Percentiles rank a stretch among this genome's conserved stretches.
Conservation (phyloP, 1,284 basidiomycete genomes). For the Limonomyces culmigenus region DNA sequence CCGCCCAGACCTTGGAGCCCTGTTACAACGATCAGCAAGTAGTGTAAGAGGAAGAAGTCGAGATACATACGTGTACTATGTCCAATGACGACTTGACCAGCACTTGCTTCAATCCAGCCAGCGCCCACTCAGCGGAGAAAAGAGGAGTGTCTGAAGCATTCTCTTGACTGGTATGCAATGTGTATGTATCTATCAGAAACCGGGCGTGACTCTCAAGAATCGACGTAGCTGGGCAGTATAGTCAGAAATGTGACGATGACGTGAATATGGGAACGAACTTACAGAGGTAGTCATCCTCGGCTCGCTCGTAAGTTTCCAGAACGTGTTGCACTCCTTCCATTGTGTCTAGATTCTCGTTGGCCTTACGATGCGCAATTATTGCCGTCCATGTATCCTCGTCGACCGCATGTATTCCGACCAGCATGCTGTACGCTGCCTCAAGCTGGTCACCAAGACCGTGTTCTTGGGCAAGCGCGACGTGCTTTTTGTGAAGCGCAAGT, state of each 20-base stretch:
- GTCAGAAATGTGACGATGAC: background rate
- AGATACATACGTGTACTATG: slow-evolving; percentile 30
- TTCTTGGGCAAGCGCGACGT: slow-evolving; percentile 40
- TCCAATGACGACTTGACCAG: slow-evolving; percentile 43
- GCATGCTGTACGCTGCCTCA: slow-evolving; percentile 47
- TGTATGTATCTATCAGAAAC: slow-evolving; percentile 40
- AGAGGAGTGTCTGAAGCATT: slow-evolving; percentile 30
- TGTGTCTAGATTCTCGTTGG: slow-evolving; percentile 27
- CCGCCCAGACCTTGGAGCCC: slow-evolving; percentile 61
- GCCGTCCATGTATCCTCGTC: slow-evolving; percentile 53
- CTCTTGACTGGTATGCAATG: slow-evolving; percentile 7
- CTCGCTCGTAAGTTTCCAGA: slow-evolving; percentile 45
- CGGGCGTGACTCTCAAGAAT: slow-evolving; percentile 54
- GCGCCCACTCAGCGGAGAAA: slow-evolving; percentile 47
- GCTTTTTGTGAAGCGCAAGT: slow-evolving; percentile 39
- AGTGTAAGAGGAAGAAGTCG: slow-evolving; percentile 1
- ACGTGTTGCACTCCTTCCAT: slow-evolving; percentile 36
- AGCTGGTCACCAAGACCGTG: slow-evolving; percentile 40
- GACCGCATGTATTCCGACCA: slow-evolving; percentile 40
- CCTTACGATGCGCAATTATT: slow-evolving; percentile 35
- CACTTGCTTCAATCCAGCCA: slow-evolving; percentile 31
- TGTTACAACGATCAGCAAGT: no score
- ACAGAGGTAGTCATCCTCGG: slow-evolving; percentile 75
- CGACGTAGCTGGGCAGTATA: slow-evolving; percentile 38
- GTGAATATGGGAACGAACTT: slow-evolving; percentile 14